A percentile compares a stretch with the other conserved stretches of the same genome.
phyloP scores from a whole-genome alignment of 1,284 basidiomycete species.

The Rhizopogon hawkerae region DNA sequence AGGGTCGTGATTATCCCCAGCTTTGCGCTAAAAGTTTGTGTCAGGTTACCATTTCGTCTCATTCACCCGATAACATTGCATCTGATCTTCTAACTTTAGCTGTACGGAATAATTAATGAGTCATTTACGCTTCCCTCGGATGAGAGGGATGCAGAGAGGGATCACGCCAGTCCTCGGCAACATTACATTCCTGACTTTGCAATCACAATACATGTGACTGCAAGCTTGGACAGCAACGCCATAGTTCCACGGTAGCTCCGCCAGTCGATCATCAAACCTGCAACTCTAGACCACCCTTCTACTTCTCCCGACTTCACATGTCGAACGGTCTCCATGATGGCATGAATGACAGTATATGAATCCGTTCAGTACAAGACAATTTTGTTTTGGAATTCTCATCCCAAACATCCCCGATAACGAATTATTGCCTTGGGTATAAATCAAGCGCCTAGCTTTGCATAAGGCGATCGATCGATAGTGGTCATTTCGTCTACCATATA shows the following conservation, averaged over 20 bases:
- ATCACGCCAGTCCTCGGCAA: neutral
- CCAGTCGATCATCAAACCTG: neutral
- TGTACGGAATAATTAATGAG: neutral
- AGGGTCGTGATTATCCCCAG: neutral
- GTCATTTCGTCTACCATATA: neutral
- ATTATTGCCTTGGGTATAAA: neutral
- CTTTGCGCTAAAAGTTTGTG: neutral
- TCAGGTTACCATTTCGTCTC: neutral
- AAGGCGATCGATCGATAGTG: neutral
- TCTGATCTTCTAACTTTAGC: neutral
- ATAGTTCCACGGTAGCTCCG: slow-evolving; percentile 3
- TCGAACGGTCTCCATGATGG: neutral
- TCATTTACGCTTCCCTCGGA: neutral
- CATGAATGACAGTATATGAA: slow-evolving; percentile 1
- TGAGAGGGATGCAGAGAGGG: neutral
- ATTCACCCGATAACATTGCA: neutral
- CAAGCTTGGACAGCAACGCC: neutral
- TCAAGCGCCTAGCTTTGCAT: neutral
- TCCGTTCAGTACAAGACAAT: neutral
- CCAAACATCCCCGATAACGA: neutral
- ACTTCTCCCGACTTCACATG: slow-evolving; percentile 1
- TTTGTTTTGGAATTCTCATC: neutral
- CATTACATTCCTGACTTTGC: neutral
- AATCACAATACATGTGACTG: neutral
- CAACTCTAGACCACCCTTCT: neutral